These are phyloP conservation scores for Yamadazyma aaseri DNA, from an alignment of 1,139 yeast genomes.

Conservation along the genomic window DNA sequence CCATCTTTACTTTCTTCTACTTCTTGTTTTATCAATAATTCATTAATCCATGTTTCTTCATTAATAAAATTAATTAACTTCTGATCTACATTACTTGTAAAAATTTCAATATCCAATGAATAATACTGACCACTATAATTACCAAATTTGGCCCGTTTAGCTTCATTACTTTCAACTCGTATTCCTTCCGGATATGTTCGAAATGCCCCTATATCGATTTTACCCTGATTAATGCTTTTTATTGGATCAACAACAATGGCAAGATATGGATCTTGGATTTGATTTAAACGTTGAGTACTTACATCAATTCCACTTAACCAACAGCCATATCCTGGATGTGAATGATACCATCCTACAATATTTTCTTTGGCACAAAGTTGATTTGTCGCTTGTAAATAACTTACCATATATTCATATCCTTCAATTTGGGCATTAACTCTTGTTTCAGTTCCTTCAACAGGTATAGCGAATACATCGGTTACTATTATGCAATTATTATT, in stretches of 20 bases:
- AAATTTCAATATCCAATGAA: conserved; percentile 63
- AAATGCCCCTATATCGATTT: conserved; percentile 88
- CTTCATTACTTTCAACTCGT: conserved; percentile 7
- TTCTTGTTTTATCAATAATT: conserved; percentile 14
- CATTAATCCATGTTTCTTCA: conserved; percentile 51
- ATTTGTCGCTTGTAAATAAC: conserved; percentile 64
- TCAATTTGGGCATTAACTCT: conserved; percentile 93
- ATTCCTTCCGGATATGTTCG: conserved; percentile 64
- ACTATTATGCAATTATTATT: conserved; percentile 60
- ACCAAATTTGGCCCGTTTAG: conserved; percentile 52
- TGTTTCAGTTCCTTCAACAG: conserved; percentile 95
- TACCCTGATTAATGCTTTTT: conserved; percentile 61
- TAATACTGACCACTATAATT: conserved; percentile 72
- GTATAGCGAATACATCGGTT: conserved; percentile 80
- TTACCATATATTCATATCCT: conserved; percentile 94
- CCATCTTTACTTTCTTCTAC: conserved; percentile 4
- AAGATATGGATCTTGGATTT: conserved; percentile 88
- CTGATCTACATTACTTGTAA: conserved; percentile 55
- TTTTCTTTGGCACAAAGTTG: conserved; percentile 52
- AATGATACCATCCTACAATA: conserved; percentile 93
- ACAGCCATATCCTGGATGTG: conserved; percentile 97
- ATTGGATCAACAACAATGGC: conserved; percentile 89
- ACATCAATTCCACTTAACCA: conserved; percentile 92
- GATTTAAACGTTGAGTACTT: conserved; percentile 81
- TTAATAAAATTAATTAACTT: conserved; percentile 45